Evolutionary conservation across 148 eudicot genomes (phyloP), one percentile per base, ranked within the genome.

Genomic region (Diospyros lotus): DNA sequence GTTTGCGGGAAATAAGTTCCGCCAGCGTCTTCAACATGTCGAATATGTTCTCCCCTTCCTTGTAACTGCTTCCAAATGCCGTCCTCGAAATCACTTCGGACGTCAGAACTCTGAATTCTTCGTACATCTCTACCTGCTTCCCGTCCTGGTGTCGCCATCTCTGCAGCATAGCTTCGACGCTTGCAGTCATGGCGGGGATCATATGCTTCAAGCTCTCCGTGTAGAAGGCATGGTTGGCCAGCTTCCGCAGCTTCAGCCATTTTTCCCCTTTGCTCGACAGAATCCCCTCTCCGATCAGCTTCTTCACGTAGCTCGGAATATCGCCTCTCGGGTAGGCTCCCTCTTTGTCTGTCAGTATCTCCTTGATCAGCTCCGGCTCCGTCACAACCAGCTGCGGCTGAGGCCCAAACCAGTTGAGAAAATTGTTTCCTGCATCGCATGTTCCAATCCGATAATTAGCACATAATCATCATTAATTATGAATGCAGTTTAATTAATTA

Each of bases 271-370:
- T 41, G 2, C 69, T 28, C 3, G 64, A 7, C 0, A 74, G 38
- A 11, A 73, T 52, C 28, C 77, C 73, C 48, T 79, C 81, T 73
- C 81, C 81, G 3, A 74, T 0, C 10, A 79, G 46, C 68, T 79
- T 74, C 66, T 78, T 78, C 0, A 66, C 6, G 48, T 6, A 2
- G 7, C 58, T 48, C n/a, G 3, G 4, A 0, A 41, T 4, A 13
- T 72, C 53, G 12, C 41, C 1, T 79, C 69, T 79, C 1, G 4
- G 74, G 46, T 18, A 68, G 0, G 17, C 44, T 7, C 62, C 48
- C 39, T 62, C 69, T 66, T 54, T 66, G 8, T 54, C 13, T 15
- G 9, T 54, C 58, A 54, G 13, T 54, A 54, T 54, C 58, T 54
- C 58, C 13, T 54, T 54, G 12, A 54, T 54, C 58, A 54, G 1